phyloP scores from a whole-genome alignment of 805 yeast species.

The Brettanomyces naardenensis region DNA sequence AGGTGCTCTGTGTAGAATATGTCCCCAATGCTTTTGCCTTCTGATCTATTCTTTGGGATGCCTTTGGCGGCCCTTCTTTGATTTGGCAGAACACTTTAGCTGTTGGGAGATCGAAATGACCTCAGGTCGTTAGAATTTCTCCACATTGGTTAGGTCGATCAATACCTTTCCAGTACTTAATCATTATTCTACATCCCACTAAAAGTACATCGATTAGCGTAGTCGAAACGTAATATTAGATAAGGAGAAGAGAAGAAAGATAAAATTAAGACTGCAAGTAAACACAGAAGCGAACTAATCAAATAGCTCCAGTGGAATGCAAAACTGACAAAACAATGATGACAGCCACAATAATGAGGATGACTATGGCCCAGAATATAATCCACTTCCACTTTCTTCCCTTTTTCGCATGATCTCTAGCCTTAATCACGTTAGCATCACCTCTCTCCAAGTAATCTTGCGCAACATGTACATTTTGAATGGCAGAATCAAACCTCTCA shows the following conservation, averaged over 20 bases:
- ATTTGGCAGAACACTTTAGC: slow-evolving; percentile 7
- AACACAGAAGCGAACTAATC: no score
- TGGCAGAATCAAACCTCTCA: slow-evolving; percentile 73
- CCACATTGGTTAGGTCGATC: slow-evolving; percentile 6
- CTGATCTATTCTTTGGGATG: background rate
- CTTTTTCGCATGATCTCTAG: slow-evolving; percentile 78
- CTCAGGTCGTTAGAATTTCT: slow-evolving; percentile 4
- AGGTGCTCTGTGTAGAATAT: no score
- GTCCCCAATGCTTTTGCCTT: slow-evolving; percentile 3
- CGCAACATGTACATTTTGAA: slow-evolving; percentile 73
- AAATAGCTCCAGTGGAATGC: no score
- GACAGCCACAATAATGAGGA: slow-evolving; percentile 60
- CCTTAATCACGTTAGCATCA: slow-evolving; percentile 87
- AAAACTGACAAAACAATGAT: slow-evolving; percentile 8
- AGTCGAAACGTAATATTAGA: background rate
- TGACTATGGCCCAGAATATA: slow-evolving; percentile 60
- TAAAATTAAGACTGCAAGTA: background rate
- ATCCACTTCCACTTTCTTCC: slow-evolving; percentile 90
- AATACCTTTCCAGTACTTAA: slow-evolving; percentile 6
- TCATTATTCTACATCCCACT: slow-evolving; percentile 10
- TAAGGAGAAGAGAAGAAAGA: background rate
- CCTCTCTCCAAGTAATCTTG: slow-evolving; percentile 91
- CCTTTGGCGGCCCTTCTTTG: slow-evolving; percentile 3
- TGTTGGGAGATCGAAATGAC: slow-evolving; percentile 7
- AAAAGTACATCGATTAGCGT: background rate